phyloP scores from a whole-genome alignment of 1,139 yeast genomes.

The Zygosaccharomyces pseudobailii region DNA sequence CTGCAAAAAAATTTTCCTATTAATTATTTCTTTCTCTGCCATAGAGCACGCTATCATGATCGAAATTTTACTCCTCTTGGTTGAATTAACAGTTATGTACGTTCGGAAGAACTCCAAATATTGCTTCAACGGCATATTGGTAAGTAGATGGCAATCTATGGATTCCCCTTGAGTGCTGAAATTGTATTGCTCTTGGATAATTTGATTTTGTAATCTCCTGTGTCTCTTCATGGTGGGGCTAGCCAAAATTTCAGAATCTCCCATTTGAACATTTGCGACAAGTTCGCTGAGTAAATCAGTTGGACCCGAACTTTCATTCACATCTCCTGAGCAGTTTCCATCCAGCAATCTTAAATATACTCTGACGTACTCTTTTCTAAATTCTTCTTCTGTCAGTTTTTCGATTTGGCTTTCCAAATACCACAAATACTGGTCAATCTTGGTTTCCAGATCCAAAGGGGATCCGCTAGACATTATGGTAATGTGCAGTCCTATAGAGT shows the following conservation, averaged over 20 bases:
- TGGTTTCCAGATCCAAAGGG: constrained; percentile 38
- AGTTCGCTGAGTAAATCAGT: constrained; percentile 38
- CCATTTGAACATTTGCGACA: constrained; percentile 36
- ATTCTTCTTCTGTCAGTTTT: constrained; percentile 34
- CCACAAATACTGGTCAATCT: constrained; percentile 44
- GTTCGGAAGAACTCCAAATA: constrained; percentile 36
- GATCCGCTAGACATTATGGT: constrained; percentile 46
- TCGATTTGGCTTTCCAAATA: constrained; percentile 36
- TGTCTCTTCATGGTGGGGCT: constrained; percentile 39
- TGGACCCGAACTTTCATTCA: constrained; percentile 34
- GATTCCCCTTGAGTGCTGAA: constrained; percentile 39
- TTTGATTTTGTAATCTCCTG: constrained; percentile 45
- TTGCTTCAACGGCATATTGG: constrained; percentile 29
- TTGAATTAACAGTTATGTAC: constrained; percentile 39
- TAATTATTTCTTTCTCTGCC: constrained; percentile 34
- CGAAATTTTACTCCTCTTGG: constrained; percentile 38
- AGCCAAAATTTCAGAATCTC: constrained; percentile 27
- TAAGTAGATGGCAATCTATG: constrained; percentile 33
- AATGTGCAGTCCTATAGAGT: constrained; percentile 53
- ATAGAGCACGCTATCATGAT: constrained; percentile 39
- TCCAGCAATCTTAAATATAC: constrained; percentile 36
- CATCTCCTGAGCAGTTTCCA: constrained; percentile 7
- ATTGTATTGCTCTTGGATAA: constrained; percentile 40
- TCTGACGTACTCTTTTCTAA: constrained; percentile 34
- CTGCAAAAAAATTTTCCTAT: constrained; percentile 37